Conservation (phyloP, 441 rosid species). For the Euphorbia celastroides region DNA sequence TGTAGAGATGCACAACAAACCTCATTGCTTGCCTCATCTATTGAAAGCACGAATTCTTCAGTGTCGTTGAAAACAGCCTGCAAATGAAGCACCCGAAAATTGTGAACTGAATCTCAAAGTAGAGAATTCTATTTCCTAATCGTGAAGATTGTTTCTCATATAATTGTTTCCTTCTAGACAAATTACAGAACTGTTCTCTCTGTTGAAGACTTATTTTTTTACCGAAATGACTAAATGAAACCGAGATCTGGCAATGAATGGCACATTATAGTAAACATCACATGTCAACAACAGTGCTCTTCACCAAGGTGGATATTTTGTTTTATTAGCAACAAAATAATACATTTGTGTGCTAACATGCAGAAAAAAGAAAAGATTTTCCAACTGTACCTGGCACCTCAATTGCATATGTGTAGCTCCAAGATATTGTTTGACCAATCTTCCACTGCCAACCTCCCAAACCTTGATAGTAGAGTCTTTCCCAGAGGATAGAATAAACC, state of each 20-base stretch:
- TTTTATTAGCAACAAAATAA: not conserved
- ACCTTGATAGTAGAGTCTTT: constrained; percentile 74
- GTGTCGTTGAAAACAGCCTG: constrained; percentile 86
- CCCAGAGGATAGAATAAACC: constrained; percentile 81
- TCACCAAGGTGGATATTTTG: not conserved
- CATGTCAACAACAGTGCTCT: not conserved
- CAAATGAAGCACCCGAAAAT: constrained; percentile 7
- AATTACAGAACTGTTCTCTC: not conserved
- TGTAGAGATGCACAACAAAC: constrained; percentile 26
- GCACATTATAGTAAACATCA: not conserved
- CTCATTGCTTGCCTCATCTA: constrained; percentile 59
- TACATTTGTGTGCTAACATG: not conserved
- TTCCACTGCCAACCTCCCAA: constrained; percentile 81
- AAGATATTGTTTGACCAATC: constrained; percentile 65
- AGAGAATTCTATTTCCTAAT: too few relatives aligned
- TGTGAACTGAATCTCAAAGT: not conserved
- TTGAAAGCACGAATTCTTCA: constrained; percentile 70
- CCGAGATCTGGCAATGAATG: not conserved
- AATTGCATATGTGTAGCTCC: constrained; percentile 64
- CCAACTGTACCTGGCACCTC: constrained; percentile 58
- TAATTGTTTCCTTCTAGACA: constrained; percentile 1
- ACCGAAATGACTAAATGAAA: not conserved
- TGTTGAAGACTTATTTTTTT: not conserved
- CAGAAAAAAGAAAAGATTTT: constrained; percentile 2
- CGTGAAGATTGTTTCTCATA: too few relatives aligned